A percentile compares a stretch with the other conserved stretches of the same genome.
Conservation (phyloP, 108 stramenopile genomes). For the Skeletonema menzelii region DNA sequence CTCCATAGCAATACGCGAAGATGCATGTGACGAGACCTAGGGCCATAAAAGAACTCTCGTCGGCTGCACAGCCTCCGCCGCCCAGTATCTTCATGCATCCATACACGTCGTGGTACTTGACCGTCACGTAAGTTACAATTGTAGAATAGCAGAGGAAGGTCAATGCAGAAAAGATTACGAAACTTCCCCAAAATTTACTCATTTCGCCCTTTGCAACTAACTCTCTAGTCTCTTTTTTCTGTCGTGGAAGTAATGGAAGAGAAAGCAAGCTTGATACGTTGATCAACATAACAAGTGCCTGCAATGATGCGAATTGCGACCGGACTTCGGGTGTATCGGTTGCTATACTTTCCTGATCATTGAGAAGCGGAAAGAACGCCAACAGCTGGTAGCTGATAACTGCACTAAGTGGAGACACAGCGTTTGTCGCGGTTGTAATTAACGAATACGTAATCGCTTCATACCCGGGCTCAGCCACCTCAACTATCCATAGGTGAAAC, state of each 20-base stretch:
- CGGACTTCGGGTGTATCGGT: conserved; percentile 44
- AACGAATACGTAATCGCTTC: conserved; percentile 50
- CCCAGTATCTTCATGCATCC: conserved; percentile 46
- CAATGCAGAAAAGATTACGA: conserved; percentile 26
- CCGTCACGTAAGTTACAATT: conserved; percentile 39
- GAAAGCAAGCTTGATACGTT: conserved; percentile 44
- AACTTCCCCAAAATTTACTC: conserved; percentile 30
- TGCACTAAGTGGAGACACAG: conserved; percentile 43
- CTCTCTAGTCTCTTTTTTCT: conserved; percentile 54
- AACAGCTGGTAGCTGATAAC: conserved; percentile 48
- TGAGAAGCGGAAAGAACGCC: conserved; percentile 44
- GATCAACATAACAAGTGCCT: conserved; percentile 26
- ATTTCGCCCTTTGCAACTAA: conserved; percentile 46
- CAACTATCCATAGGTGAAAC: conserved; percentile 6
- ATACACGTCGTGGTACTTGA: conserved; percentile 40
- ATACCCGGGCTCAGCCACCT: conserved; percentile 48
- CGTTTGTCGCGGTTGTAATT: conserved; percentile 48
- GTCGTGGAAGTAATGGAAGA: conserved; percentile 45
- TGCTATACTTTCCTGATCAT: conserved; percentile 42
- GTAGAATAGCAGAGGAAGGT: conserved; percentile 44
- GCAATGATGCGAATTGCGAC: conserved; percentile 36
- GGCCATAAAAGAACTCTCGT: conserved; percentile 33
- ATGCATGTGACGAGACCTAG: conserved; percentile 22
- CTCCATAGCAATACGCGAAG: conserved; percentile 42
- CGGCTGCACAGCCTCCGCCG: conserved; percentile 37